Conservation (phyloP, 305 asterid genomes). For the Solanum hybrid region DNA sequence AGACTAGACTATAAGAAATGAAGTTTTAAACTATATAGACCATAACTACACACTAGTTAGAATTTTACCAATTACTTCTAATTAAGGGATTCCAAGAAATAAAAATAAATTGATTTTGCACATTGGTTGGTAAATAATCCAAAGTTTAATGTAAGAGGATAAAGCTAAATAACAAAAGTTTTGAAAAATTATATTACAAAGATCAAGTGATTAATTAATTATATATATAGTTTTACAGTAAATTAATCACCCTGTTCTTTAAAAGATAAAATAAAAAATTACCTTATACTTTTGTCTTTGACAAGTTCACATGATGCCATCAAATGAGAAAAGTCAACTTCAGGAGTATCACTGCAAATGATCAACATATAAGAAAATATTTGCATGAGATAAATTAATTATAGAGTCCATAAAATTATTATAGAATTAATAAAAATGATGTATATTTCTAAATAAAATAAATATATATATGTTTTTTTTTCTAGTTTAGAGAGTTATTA, state of each 20-base stretch:
- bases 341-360: neutral
- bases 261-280: neutral
- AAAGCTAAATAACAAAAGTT: neutral
- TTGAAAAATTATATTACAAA: neutral
- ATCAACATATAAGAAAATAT: neutral
- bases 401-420: neutral
- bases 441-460: neutral
- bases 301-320: neutral
- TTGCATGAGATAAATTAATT: neutral
- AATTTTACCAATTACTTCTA: neutral
- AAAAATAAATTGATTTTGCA: neutral
- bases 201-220: neutral
- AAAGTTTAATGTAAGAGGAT: neutral
- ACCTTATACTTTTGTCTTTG: neutral
- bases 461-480: neutral
- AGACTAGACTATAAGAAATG: neutral
- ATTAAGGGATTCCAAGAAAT: neutral
- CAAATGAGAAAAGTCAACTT: neutral
- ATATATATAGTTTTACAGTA: neutral
- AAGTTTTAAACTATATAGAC: neutral
- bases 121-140: neutral
- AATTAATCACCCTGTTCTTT: neutral
- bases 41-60: neutral
- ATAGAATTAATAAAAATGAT: neutral
- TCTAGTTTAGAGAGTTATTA: neutral